Percentiles rank a stretch among this genome's conserved stretches.
Evolutionary conservation across 768 basidiomycete genomes (phyloP).

Genomic region (Trametes cubensis): DNA sequence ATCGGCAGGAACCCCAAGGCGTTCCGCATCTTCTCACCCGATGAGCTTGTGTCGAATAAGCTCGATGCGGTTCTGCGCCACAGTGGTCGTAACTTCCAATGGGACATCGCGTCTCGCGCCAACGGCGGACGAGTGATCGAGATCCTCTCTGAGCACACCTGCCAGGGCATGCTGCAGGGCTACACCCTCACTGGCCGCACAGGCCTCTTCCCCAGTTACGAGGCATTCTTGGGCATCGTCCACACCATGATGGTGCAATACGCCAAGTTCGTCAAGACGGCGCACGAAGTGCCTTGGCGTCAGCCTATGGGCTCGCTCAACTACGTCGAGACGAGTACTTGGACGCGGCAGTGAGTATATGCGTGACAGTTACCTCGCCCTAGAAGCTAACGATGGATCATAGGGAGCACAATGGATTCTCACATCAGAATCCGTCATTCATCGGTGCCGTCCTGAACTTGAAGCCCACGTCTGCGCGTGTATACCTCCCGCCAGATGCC

Average conservation of each 20-base stretch:
- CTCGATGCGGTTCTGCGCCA: slow-evolving; percentile 77
- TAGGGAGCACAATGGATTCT: slow-evolving; percentile 83
- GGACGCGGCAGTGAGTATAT: slow-evolving; percentile 59
- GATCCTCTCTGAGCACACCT: slow-evolving; percentile 87
- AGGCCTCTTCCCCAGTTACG: slow-evolving; percentile 87
- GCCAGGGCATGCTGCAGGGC: slow-evolving; percentile 90
- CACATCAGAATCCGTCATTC: slow-evolving; percentile 85
- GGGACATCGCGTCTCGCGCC: slow-evolving; percentile 69
- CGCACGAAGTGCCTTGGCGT: slow-evolving; percentile 71
- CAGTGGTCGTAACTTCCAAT: slow-evolving; percentile 79
- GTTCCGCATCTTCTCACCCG: slow-evolving; percentile 91
- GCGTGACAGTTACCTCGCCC: too few species aligned
- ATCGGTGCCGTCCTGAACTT: slow-evolving; percentile 85
- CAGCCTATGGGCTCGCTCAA: slow-evolving; percentile 71
- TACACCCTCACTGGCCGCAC: slow-evolving; percentile 89
- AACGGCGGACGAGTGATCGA: slow-evolving; percentile 85
- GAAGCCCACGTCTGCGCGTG: slow-evolving; percentile 69
- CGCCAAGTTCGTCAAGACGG: slow-evolving; percentile 85
- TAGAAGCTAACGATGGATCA: background rate
- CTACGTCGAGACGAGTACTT: slow-evolving; percentile 88
- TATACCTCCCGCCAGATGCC: slow-evolving; percentile 89
- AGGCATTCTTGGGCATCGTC: slow-evolving; percentile 88
- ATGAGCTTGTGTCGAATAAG: slow-evolving; percentile 87
- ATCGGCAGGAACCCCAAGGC: slow-evolving; percentile 62
- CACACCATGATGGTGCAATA: slow-evolving; percentile 92